These are phyloP conservation scores for Starmera dryadoides DNA, from an alignment of 805 yeast species.

Conservation along the genomic window DNA sequence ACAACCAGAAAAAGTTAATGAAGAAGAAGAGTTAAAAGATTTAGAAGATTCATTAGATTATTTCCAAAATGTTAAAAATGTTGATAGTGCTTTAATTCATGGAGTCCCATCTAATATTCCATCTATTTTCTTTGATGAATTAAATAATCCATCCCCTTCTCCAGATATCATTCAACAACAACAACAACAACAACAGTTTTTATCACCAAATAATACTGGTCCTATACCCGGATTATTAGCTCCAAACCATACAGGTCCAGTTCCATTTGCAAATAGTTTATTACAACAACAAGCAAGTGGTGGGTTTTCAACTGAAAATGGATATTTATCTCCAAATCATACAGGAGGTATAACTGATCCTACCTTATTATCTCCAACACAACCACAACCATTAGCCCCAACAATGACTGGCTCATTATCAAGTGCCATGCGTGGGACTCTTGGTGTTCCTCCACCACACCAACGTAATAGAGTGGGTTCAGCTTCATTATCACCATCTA, in stretches of 20 bases:
- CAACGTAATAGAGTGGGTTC: constrained; percentile 3
- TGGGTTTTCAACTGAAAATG: too few species aligned
- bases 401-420: constrained; percentile 35
- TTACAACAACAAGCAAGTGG: constrained; percentile 3
- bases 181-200: background rate
- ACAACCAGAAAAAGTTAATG: constrained; percentile 47
- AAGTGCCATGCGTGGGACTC: constrained; percentile 21
- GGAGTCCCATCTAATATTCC: constrained; percentile 60
- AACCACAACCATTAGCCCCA: constrained; percentile 22
- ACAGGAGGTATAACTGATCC: constrained; percentile 2
- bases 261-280: constrained; percentile 16
- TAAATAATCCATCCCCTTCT: constrained; percentile 8
- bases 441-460: constrained; percentile 2
- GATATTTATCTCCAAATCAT: constrained; percentile 8
- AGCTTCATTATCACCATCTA: constrained; percentile 5
- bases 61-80: constrained; percentile 64
- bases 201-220: constrained; percentile 23
- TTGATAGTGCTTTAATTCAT: constrained; percentile 67
- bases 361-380: background rate
- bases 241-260: constrained; percentile 14
- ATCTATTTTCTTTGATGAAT: constrained; percentile 24
- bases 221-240: constrained; percentile 13
- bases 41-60: constrained; percentile 70
- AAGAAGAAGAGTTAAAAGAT: constrained; percentile 62
- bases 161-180: constrained; percentile 25